Percentiles rank a stretch among this genome's conserved stretches.
Conservation (phyloP, 1,284 basidiomycete genomes). For the Ceratobasidium sp. region DNA sequence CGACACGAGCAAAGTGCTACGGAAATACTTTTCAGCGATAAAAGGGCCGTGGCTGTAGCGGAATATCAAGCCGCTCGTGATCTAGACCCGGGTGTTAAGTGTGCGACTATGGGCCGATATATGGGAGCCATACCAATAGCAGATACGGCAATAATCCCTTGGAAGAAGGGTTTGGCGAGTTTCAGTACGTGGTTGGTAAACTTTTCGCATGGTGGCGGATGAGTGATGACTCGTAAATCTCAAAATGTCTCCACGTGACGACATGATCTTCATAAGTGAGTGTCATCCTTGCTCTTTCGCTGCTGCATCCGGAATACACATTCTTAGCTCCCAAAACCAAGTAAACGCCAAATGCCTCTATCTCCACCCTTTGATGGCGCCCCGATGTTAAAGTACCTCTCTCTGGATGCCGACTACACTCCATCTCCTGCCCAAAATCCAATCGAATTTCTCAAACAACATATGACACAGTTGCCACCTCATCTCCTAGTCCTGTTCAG, state of each 20-base stretch:
- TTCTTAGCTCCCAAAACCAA: background rate
- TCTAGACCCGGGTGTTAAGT: no score
- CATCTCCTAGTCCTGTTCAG: constrained; percentile 70
- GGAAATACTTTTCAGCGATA: background rate
- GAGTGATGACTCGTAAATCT: constrained; percentile 22
- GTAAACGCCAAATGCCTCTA: constrained; percentile 1
- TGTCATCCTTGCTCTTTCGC: background rate
- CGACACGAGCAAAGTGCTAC: background rate
- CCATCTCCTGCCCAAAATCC: constrained; percentile 71
- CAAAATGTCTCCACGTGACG: constrained; percentile 13
- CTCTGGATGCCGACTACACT: constrained; percentile 64
- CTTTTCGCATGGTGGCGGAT: constrained; percentile 35
- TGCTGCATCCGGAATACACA: background rate
- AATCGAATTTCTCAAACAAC: constrained; percentile 67
- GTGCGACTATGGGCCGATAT: no score
- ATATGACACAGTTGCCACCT: constrained; percentile 73
- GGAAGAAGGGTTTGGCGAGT: background rate
- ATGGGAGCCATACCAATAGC: no score
- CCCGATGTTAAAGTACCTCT: constrained; percentile 69
- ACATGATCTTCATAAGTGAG: no score
- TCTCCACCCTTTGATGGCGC: constrained; percentile 51
- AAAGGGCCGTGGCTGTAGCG: background rate
- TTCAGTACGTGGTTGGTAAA: background rate
- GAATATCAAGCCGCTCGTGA: no score
- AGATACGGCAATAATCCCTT: no score